Evolutionary conservation across 164 flowering plant species (phyloP), one percentile per base, ranked within the genome.

Genomic region (Aristolochia californica): DNA sequence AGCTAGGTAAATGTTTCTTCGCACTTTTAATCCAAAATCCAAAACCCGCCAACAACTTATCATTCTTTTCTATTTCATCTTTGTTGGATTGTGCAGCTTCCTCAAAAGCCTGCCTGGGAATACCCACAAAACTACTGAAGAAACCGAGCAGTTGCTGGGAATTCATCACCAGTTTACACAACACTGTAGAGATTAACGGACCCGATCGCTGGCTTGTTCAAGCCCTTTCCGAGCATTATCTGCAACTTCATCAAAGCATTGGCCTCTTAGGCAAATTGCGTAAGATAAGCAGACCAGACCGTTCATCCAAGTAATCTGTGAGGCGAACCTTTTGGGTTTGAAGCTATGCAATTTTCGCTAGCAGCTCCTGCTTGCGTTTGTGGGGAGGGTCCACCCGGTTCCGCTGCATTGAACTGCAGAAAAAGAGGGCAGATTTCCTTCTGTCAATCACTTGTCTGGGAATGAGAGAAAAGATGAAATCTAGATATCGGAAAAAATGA

Each of bases 261-360:
- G 70, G 95, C 95, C 22, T 87, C 89, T 67, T 93, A 91, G 0
- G 82, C 90, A 49, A 85, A 87, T 67, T 87, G 70, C 24, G 89
- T 80, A 15, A 87, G 72, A 59, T 84, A 82, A 45, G 68, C 82
- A 2, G 94, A n/a, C n/a, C n/a, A n/a, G n/a, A 78, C 11, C 80
- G 65, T 57, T 93, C 97, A 40, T 88, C 97, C 48, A 93, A 70
- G 65, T 70, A 88, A 50, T 79, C 87, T 0, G 94, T 81, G 50
- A 93, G 84, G 17, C 95, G 81, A 60, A 83, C 81, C 63, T 93
- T 93, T 62, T 83, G 81, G 10, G 98, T 38, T 68, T 87, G 84
- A 65, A 93, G 83, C 87, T 74, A 74, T 2, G 84, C 87, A 0
- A 88, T 93, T 55, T 67, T 72, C 43, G 84, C 91, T 0, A 88